Percentiles rank a stretch among this genome's conserved stretches.
These are phyloP conservation scores for Malania oleifera DNA, from an alignment of 164 flowering plant genomes.

Conservation along the genomic window DNA sequence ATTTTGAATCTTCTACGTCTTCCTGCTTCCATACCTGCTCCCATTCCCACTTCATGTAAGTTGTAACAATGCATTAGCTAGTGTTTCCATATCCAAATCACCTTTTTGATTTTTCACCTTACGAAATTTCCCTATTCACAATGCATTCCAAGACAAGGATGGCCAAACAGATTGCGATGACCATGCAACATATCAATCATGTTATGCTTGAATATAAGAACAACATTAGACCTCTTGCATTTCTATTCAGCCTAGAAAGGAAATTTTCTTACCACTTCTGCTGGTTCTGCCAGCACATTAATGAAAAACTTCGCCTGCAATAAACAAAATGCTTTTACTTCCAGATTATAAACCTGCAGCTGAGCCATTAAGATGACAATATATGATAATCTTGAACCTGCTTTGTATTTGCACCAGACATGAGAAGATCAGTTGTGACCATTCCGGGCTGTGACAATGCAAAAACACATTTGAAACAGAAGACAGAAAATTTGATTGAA, in stretches of 20 bases:
- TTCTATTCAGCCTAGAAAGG: neutral
- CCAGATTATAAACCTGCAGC: neutral
- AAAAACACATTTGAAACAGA: neutral
- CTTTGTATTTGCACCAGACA: slow-evolving; percentile 93
- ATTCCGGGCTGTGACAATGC: slow-evolving; percentile 79
- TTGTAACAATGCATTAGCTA: no score
- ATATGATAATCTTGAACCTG: slow-evolving; percentile 41
- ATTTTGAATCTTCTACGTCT: no score
- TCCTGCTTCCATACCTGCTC: no score
- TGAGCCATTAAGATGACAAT: neutral
- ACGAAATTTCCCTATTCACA: no score
- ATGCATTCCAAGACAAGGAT: no score
- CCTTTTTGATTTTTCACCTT: no score
- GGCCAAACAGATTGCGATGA: neutral
- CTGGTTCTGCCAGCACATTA: slow-evolving; percentile 88
- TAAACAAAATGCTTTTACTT: neutral
- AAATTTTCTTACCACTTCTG: slow-evolving; percentile 70
- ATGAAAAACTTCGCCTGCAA: slow-evolving; percentile 96
- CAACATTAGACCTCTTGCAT: neutral
- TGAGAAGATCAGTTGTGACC: slow-evolving; percentile 97
- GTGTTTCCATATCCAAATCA: no score
- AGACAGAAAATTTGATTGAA: no score
- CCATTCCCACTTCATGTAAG: no score
- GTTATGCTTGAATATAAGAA: neutral
- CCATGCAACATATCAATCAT: neutral